Conservation (phyloP, 1,139 yeast genomes). For the Pichia sp. region DNA sequence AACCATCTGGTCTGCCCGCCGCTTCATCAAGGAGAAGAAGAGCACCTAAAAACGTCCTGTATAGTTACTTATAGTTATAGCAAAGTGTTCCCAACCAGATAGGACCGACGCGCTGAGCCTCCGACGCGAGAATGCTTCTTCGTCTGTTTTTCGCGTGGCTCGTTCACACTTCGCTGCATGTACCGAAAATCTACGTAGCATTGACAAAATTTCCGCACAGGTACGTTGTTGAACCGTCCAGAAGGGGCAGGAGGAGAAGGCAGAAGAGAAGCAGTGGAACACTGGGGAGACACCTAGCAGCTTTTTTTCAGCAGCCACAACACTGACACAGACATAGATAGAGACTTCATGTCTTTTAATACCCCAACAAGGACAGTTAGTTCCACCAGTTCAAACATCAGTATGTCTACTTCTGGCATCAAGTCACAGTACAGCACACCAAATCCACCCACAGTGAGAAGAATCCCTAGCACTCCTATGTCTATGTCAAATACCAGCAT, state of each 20-base stretch:
- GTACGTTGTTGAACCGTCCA: no score
- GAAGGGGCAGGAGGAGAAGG: no score
- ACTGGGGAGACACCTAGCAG: not conserved
- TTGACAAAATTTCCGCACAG: no score
- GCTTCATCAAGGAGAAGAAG: constrained; percentile 70
- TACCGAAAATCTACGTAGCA: no score
- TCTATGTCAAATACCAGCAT: constrained; percentile 36
- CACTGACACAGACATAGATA: no score
- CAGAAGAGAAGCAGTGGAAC: not conserved
- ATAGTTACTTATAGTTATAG: no score
- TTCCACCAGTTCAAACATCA: not conserved
- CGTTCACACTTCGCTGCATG: no score
- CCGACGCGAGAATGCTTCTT: no score
- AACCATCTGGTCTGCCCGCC: constrained; percentile 84
- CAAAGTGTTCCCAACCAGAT: no score
- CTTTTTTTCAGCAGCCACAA: not conserved
- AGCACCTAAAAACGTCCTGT: constrained; percentile 27
- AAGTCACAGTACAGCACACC: not conserved
- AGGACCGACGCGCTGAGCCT: no score
- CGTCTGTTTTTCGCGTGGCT: no score
- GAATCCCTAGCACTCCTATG: constrained; percentile 38
- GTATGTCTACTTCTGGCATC: not conserved
- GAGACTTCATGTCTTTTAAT: not conserved
- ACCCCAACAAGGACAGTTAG: not conserved
- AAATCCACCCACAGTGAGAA: not conserved